Base-by-base conservation (phyloP, 75 land plant genomes). In the Cupressus sempervirens region DNA sequence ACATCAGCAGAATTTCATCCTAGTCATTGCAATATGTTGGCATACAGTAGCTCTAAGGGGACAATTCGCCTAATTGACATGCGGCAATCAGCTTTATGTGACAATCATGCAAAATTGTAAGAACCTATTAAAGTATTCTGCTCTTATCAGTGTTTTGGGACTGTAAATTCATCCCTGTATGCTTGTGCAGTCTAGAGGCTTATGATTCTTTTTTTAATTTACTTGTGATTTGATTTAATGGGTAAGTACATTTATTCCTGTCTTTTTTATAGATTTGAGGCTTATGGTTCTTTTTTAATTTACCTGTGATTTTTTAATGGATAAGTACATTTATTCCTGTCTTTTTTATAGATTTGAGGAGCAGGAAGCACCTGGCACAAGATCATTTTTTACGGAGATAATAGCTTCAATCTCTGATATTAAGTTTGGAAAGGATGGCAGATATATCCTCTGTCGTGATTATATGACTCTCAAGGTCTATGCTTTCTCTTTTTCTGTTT, bases 1-100 rank as follows among this genome's bases (percentile, higher is more conserved):
- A 97, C 99, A 68, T 97, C 99, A n/a, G 99, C 98, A 29, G 99
- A 97, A 84, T 97, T 97, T 87, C 99, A 97, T 86, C 99, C 99
- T 12, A 85, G 84, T 30, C 98, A 97, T 20, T 97, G 99, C 88
- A 95, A 95, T 85, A 94, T 84, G 38, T 88, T 97, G 86, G 99
- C 99, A 80, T 97, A 97, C 84, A 97, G 99, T 84, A 97, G 99
- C 85, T 95, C 98, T 54, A 97, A 94, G 88, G 99, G 99, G 12
- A 94, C 98, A 34, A 93, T 97, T 50, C 94, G 98, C 52, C 96
- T 97, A 41, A 89, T 97, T 86, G 99, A 97, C 85, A 76, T 97
- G 95, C 91, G 99, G 34, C 99, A 97, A 86, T 94, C 99, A 53
- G 99, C 99, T 65, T 84, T 97, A 34, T 95, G 99, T 89, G 99